Percentiles rank a stretch among this genome's conserved stretches.
Evolutionary conservation across 208 protist species (phyloP).

Genomic region (Trypanosoma boissoni): DNA sequence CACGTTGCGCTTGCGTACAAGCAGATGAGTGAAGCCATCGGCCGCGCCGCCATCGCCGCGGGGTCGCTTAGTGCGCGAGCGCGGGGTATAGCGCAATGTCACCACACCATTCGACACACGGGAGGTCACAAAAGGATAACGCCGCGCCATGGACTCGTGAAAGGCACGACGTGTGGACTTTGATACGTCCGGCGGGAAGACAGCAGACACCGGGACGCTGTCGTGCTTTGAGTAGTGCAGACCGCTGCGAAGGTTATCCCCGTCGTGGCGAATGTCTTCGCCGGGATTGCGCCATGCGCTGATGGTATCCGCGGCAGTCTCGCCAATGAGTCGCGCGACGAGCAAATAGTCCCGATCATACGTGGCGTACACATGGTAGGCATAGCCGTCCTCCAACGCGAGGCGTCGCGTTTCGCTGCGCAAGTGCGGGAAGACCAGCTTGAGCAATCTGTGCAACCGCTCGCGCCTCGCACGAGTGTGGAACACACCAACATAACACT

Average conservation of each 20-base stretch:
- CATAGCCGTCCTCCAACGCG: background rate
- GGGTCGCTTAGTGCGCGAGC: slow-evolving; percentile 6
- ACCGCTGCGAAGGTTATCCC: too few species aligned
- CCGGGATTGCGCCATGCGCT: slow-evolving; percentile 25
- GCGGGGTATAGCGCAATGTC: slow-evolving; percentile 16
- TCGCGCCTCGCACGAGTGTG: slow-evolving; percentile 21
- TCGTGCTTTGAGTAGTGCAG: too few species aligned
- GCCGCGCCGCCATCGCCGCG: background rate
- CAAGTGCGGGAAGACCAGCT: slow-evolving; percentile 41
- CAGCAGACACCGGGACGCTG: background rate
- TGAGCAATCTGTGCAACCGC: slow-evolving; percentile 32
- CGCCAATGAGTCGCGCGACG: slow-evolving; percentile 32
- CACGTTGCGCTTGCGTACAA: slow-evolving; percentile 80
- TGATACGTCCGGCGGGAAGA: slow-evolving; percentile 25
- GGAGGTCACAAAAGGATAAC: slow-evolving; percentile 56
- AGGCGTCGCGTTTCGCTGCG: slow-evolving; percentile 27
- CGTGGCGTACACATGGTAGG: slow-evolving; percentile 13
- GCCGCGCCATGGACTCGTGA: slow-evolving; percentile 62
- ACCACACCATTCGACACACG: slow-evolving; percentile 50
- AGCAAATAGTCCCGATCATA: slow-evolving; percentile 42
- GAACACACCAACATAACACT: slow-evolving; percentile 10
- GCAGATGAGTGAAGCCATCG: slow-evolving; percentile 47
- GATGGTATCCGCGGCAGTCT: slow-evolving; percentile 28
- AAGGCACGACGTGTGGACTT: slow-evolving; percentile 66
- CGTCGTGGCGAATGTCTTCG: too few species aligned